Base-by-base conservation (phyloP, 345 rosid species). In the Euphorbia pulcherrima region DNA sequence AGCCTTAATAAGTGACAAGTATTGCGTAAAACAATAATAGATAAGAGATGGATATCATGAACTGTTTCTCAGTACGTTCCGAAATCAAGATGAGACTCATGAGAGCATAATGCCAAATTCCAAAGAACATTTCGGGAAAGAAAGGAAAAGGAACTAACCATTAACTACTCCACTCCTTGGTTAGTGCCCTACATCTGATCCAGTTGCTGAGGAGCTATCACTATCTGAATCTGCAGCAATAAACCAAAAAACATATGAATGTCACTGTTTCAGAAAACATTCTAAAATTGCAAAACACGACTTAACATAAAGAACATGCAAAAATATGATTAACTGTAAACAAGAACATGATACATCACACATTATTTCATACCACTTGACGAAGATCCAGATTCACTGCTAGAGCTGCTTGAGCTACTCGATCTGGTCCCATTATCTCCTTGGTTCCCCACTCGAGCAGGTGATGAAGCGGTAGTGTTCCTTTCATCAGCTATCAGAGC, bases 371-470 rank as follows among this genome's bases (percentile, higher is more conserved):
- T 94, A 94, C 99, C 99, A 78, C 97, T 94, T 62, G 95, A 83
- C 65, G 97, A 91, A 78, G 99, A 94, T 69, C 93, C 97, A 65
- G 97, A 91, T 75, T 85, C 92, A 82, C 99, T 91, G 80, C 93
- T 88, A 64, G 97, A 94, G 81, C 96, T 91, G 83, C 90, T 89
- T 63, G 99, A 94, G 76, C 97, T 91, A 82, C 95, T 91, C 18
- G 99, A 89, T 78, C 87, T 83, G 80, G 86, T 89, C 44, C 83
- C 77, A 72, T 87, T 84, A 65, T 83, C 81, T 26, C 78, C 87
- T 51, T 82, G 89, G 74, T 78, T 86, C 70, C 80, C 92, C 62
- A 44, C 85, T 78, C 75, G 89, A 74, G 74, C 79, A 59, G 86
- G 91, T 29, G 77, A 71, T 39, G 82, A 80, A 55, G 82, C 69